Percentiles rank a stretch among this genome's conserved stretches.
phyloP scores from a whole-genome alignment of 441 rosid species.

The Gossypium aridum region DNA sequence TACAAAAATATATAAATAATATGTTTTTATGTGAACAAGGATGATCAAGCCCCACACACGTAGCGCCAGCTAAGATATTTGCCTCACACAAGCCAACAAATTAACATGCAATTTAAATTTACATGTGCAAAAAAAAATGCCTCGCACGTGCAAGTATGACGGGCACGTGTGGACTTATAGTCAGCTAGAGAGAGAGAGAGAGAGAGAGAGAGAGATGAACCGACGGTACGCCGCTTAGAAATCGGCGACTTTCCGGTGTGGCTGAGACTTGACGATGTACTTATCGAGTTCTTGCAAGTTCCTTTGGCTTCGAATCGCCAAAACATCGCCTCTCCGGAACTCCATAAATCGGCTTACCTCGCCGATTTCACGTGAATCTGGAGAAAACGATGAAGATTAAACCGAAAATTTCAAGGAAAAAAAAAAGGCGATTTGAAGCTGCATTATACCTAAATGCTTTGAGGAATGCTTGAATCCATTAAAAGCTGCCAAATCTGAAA shows the following conservation, averaged over 20 bases:
- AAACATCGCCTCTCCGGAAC: constrained; percentile 33
- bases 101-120: constrained; percentile 18
- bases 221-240: constrained; percentile 26
- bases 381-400: neutral
- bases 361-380: constrained; percentile 30
- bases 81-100: constrained; percentile 13
- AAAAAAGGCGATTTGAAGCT: constrained; percentile 17
- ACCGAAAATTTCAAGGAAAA: neutral
- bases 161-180: constrained; percentile 13
- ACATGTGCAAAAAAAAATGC: constrained; percentile 12
- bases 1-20: neutral
- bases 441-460: constrained; percentile 52
- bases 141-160: constrained; percentile 1
- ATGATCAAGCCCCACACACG: neutral
- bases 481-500: constrained; percentile 73
- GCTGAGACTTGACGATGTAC: constrained; percentile 27
- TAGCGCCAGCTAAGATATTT: constrained; percentile 5
- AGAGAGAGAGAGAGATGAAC: neutral
- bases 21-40: neutral
- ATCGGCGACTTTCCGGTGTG: constrained; percentile 61
- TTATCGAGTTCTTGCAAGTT: constrained; percentile 51
- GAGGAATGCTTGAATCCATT: constrained; percentile 45
- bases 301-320: constrained; percentile 58
- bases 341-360: constrained; percentile 32
- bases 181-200: neutral